Conservation (phyloP, 1,139 yeast species). For the Nadsonia starkeyi-henricii region DNA sequence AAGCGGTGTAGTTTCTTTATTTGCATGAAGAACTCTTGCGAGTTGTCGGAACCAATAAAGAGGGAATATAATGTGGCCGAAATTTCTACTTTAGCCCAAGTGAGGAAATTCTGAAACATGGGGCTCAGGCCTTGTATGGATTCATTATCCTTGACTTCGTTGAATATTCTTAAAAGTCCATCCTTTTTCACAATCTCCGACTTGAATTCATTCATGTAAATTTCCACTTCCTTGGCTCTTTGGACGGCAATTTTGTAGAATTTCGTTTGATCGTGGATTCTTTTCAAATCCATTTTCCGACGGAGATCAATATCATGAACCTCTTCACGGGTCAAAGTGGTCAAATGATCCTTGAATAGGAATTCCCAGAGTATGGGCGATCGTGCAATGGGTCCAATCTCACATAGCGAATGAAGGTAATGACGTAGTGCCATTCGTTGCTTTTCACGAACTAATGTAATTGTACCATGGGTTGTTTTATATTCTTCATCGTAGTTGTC, state of each 20-base stretch:
- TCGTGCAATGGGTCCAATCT: constrained; percentile 41
- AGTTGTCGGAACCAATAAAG: constrained; percentile 66
- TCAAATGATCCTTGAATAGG: constrained; percentile 29
- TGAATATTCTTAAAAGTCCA: constrained; percentile 41
- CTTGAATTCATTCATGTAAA: constrained; percentile 42
- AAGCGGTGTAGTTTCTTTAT: constrained; percentile 53
- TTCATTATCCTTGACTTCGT: constrained; percentile 45
- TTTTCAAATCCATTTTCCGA: constrained; percentile 42
- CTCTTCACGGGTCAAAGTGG: constrained; percentile 29
- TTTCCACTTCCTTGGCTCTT: constrained; percentile 34
- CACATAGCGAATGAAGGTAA: constrained; percentile 41
- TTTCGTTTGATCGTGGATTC: constrained; percentile 51
- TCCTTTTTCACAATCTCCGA: constrained; percentile 32
- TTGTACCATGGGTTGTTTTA: constrained; percentile 1
- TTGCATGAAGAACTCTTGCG: constrained; percentile 59
- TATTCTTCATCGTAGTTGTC: constrained; percentile 9
- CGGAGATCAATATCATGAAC: constrained; percentile 43
- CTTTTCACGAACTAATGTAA: constrained; percentile 42
- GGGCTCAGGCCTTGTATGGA: constrained; percentile 53
- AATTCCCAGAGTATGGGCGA: constrained; percentile 41
- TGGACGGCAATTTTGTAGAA: constrained; percentile 56
- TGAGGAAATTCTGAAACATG: constrained; percentile 51
- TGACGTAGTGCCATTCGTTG: constrained; percentile 65
- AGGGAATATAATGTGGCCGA: constrained; percentile 74
- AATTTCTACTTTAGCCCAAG: constrained; percentile 69